A percentile compares a stretch with the other conserved stretches of the same genome.
Evolutionary conservation across 2,329 filamentous ascomycete genomes (phyloP).

Genomic region (Neobulgaria alba): DNA sequence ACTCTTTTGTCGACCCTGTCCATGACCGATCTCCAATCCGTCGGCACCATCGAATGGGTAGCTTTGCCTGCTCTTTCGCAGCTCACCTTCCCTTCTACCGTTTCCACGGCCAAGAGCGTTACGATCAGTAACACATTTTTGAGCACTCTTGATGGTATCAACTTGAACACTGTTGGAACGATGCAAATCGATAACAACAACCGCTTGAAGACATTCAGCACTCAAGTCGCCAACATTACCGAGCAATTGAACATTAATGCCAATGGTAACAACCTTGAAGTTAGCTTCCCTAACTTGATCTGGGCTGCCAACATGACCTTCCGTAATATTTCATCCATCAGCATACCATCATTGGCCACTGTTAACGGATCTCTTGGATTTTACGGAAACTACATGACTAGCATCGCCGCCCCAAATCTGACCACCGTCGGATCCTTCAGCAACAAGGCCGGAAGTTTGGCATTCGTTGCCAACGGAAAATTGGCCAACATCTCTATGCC

Average conservation of each 20-base stretch:
- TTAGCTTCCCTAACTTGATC: slow-evolving; percentile 70
- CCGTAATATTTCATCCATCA: slow-evolving; percentile 68
- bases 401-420: slow-evolving; percentile 59
- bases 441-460: slow-evolving; percentile 41
- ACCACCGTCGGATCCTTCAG: slow-evolving; percentile 45
- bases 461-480: slow-evolving; percentile 53
- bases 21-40: slow-evolving; percentile 55
- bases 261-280: slow-evolving; percentile 65
- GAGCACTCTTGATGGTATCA: slow-evolving; percentile 68
- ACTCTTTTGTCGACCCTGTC: slow-evolving; percentile 59
- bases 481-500: slow-evolving; percentile 71
- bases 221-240: slow-evolving; percentile 69
- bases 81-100: slow-evolving; percentile 48
- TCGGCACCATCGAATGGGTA: slow-evolving; percentile 61
- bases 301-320: slow-evolving; percentile 75
- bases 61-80: slow-evolving; percentile 57
- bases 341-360: slow-evolving; percentile 60
- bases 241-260: slow-evolving; percentile 63
- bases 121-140: slow-evolving; percentile 82
- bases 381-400: slow-evolving; percentile 63
- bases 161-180: slow-evolving; percentile 60
- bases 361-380: slow-evolving; percentile 78
- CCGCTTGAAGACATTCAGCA: slow-evolving; percentile 65
- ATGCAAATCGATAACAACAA: slow-evolving; percentile 89
- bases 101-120: slow-evolving; percentile 61